phyloP scores from a whole-genome alignment of 129 eudicot genomes.

The Oenanthe sinensis region DNA sequence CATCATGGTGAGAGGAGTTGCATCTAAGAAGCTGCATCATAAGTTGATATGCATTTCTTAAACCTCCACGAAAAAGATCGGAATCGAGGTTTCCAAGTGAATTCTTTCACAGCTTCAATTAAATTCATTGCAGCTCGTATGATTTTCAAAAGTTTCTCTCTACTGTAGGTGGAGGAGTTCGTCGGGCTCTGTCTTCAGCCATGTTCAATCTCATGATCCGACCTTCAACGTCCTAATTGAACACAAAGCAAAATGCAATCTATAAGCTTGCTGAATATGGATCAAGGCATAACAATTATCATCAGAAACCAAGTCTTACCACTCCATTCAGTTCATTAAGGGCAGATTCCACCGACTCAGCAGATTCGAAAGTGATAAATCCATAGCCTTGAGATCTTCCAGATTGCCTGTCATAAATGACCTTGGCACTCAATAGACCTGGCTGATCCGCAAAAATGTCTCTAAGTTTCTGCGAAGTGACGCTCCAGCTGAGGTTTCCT shows the following conservation, averaged over 20 bases:
- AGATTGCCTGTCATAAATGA: slow-evolving; percentile 59
- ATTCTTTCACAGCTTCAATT: neutral
- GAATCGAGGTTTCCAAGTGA: neutral
- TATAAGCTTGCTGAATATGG: neutral
- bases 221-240: slow-evolving; percentile 63
- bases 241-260: neutral
- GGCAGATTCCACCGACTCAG: slow-evolving; percentile 50
- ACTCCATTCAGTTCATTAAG: slow-evolving; percentile 8
- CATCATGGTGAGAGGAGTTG: neutral
- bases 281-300: neutral
- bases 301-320: neutral
- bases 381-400: slow-evolving; percentile 93
- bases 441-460: slow-evolving; percentile 59
- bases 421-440: slow-evolving; percentile 80
- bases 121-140: neutral
- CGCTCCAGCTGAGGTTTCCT: slow-evolving; percentile 75
- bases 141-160: slow-evolving; percentile 21
- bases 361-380: slow-evolving; percentile 63
- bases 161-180: slow-evolving; percentile 18
- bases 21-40: neutral
- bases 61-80: neutral
- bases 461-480: slow-evolving; percentile 65
- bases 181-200: slow-evolving; percentile 42
- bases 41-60: neutral
- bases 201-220: slow-evolving; percentile 61